Percentiles rank a stretch among this genome's conserved stretches.
phyloP scores from a whole-genome alignment of 148 eudicot genomes.

The Chenopodium quinoa region DNA sequence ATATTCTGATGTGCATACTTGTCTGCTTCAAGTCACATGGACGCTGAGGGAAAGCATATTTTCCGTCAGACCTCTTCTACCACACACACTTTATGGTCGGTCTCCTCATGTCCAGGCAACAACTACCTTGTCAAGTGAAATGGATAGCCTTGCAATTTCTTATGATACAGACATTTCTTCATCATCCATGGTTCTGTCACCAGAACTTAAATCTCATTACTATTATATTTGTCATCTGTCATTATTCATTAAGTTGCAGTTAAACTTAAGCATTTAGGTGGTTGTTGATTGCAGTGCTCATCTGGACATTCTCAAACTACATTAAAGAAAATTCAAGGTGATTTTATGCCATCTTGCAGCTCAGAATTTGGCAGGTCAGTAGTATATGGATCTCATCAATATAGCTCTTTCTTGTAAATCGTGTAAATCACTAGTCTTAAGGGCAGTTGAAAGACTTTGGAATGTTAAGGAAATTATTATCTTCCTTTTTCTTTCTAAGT shows the following conservation, averaged over 20 bases:
- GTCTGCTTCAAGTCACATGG: constrained; percentile 26
- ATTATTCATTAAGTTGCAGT: not conserved
- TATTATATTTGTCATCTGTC: not conserved
- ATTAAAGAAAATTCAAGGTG: constrained; percentile 12
- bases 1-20: constrained; percentile 21
- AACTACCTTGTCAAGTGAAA: not conserved
- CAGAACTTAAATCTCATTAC: constrained; percentile 4
- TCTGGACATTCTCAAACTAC: constrained; percentile 2
- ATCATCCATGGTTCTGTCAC: not conserved
- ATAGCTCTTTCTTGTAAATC: too few relatives aligned
- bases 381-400: not conserved
- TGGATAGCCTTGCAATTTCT: constrained; percentile 4
- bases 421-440: too few relatives aligned
- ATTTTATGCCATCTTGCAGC: constrained; percentile 11
- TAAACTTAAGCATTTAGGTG: not conserved
- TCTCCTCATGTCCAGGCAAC: not conserved
- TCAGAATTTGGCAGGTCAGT: constrained; percentile 21
- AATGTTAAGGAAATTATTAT: too few relatives aligned
- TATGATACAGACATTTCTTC: not conserved
- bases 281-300: constrained; percentile 11
- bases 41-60: constrained; percentile 17
- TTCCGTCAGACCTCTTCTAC: constrained; percentile 15
- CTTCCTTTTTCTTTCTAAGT: not conserved
- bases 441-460: too few relatives aligned
- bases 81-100: constrained; percentile 13